These are phyloP conservation scores for Echinosophora koreensis DNA, from an alignment of 306 rosid genomes.

Conservation along the genomic window DNA sequence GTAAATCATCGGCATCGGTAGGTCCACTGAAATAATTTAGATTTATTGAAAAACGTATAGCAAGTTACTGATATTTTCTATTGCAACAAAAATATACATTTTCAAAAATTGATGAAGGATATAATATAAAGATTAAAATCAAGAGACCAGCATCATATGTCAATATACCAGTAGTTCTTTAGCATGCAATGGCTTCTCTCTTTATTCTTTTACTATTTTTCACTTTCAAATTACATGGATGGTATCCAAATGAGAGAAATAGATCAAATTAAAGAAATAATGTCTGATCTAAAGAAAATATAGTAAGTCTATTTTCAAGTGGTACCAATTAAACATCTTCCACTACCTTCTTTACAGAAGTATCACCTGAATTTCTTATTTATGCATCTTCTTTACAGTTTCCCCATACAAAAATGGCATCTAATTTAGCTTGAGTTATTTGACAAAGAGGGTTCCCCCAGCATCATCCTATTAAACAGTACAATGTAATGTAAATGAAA, in stretches of 20 bases:
- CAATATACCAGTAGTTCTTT: not conserved
- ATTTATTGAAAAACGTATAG: constrained; percentile 16
- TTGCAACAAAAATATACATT: not conserved
- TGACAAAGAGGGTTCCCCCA: constrained; percentile 12
- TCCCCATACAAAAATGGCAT: constrained; percentile 3
- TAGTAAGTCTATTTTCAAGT: constrained; percentile 21
- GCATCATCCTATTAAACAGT: constrained; percentile 11
- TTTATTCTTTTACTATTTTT: constrained; percentile 2
- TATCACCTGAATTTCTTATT: constrained; percentile 17
- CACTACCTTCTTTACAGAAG: constrained; percentile 27
- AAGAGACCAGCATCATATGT: constrained; percentile 1
- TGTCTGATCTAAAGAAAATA: not conserved
- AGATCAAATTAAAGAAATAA: constrained; percentile 14
- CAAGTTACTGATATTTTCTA: constrained; percentile 16
- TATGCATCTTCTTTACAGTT: not conserved
- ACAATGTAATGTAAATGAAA: constrained; percentile 19
- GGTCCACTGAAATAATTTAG: constrained; percentile 67
- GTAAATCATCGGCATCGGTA: constrained; percentile 67
- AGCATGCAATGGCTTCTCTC: constrained; percentile 7
- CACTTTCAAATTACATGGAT: constrained; percentile 19
- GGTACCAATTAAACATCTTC: constrained; percentile 28
- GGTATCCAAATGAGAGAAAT: not conserved
- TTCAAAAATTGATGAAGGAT: constrained; percentile 13
- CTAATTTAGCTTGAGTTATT: constrained; percentile 12
- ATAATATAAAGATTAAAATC: not conserved